Base-by-base conservation (phyloP, 148 eudicot species). In the Linanthus parryae region DNA sequence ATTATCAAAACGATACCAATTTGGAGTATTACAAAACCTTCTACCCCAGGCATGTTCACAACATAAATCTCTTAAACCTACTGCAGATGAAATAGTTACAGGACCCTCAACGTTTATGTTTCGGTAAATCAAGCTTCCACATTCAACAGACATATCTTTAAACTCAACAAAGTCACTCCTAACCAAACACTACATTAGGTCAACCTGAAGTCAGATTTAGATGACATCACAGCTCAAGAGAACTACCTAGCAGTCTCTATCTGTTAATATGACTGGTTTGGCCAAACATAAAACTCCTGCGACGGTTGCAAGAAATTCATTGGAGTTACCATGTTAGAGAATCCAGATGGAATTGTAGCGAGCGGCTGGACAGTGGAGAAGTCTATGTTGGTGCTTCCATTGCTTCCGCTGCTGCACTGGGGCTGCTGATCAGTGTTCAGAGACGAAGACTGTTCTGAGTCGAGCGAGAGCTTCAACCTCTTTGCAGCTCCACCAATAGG, bases 401-500 rank as follows among this genome's bases (percentile, higher is more conserved):
- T 52, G 28, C 58, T 61, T 36, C 62, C 46, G 29, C 57, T 46
- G 41, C 13, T 65, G 67, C 61, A 50, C 22, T 66, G 55, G 21
- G 57, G 58, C 38, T 70, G 71, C 9, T 61, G 73, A 14, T 67
- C 57, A 15, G 57, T 59, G 40, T 49, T 62, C 7, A 73, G 19
- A 1, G 71, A 45, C 0, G 79, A 82, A 51, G 78, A 78, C 54
- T 74, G 80, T 26, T 85, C 89, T 2, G 68, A 34, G 50, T 74
- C 95, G 0, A 87, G 76, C 2, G 92, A 72, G 21, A 83, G 70
- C 68, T 84, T 91, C 41, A 83, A 31, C 22, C 95, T 73, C 74
- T 91, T 91, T 19, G 94, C 94, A 0, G 94, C 67, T 12, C 94
- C 94, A 2, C 98, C 98, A 1, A 91, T 68, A 1, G 98, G 98